Percentiles rank a stretch among this genome's conserved stretches.
Evolutionary conservation across 2,329 filamentous ascomycete species (phyloP).

Genomic region (Allantophomopsis lycopodina): DNA sequence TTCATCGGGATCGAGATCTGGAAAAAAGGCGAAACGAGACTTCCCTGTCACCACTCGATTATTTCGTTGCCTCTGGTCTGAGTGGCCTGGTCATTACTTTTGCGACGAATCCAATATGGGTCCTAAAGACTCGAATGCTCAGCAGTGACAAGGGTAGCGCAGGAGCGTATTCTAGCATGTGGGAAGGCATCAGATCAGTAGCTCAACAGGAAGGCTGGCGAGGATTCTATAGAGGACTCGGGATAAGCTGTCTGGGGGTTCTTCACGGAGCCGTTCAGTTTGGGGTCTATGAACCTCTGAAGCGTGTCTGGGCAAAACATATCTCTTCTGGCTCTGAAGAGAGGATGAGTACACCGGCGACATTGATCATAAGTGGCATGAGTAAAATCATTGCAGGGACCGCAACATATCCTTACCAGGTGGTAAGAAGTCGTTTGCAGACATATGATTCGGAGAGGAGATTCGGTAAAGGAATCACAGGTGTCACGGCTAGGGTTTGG

Average conservation of each 20-base stretch:
- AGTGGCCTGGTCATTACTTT: slow-evolving; percentile 63
- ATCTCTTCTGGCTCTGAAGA: slow-evolving; percentile 19
- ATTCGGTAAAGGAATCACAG: slow-evolving; percentile 57
- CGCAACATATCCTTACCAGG: slow-evolving; percentile 89
- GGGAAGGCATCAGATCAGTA: slow-evolving; percentile 54
- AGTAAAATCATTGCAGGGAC: slow-evolving; percentile 85
- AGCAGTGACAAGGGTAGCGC: slow-evolving; percentile 61
- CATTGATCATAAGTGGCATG: slow-evolving; percentile 63
- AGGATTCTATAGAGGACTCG: slow-evolving; percentile 81
- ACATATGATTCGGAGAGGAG: slow-evolving; percentile 67
- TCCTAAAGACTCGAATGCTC: slow-evolving; percentile 95
- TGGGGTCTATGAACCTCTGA: slow-evolving; percentile 73
- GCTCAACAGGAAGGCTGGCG: slow-evolving; percentile 55
- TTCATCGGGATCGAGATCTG: background rate
- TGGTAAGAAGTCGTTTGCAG: slow-evolving; percentile 77
- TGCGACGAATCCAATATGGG: slow-evolving; percentile 93
- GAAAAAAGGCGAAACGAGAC: slow-evolving; percentile 5
- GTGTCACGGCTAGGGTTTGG: slow-evolving; percentile 65
- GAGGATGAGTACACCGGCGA: slow-evolving; percentile 29
- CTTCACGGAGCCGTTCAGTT: slow-evolving; percentile 92
- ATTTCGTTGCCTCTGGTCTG: slow-evolving; percentile 63
- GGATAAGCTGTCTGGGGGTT: slow-evolving; percentile 74
- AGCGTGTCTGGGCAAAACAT: slow-evolving; percentile 34
- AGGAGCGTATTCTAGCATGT: slow-evolving; percentile 73
- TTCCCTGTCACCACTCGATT: slow-evolving; percentile 38